phyloP scores from a whole-genome alignment of 352 stramenopile genomes.

The Pythium grandisporangium region DNA sequence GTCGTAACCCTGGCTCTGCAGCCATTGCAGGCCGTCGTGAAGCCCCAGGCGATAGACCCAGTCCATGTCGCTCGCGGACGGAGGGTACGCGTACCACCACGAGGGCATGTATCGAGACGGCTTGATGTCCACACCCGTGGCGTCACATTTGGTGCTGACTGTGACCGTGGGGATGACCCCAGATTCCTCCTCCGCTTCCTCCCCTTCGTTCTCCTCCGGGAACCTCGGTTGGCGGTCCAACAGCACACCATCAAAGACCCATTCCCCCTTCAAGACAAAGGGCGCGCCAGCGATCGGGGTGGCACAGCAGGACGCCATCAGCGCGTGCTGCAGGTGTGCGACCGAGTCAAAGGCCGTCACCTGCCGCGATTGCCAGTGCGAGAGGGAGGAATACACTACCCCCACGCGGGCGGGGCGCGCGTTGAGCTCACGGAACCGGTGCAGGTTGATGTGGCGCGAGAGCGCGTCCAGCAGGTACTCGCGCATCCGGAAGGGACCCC shows the following conservation, averaged over 20 bases:
- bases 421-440: constrained; percentile 19
- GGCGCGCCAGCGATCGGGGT: constrained; percentile 36
- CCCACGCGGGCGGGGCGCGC: constrained; percentile 17
- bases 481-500: constrained; percentile 33
- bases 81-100: constrained; percentile 55
- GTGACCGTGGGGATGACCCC: constrained; percentile 10
- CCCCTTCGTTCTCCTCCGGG: constrained; percentile 6
- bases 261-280: constrained; percentile 41
- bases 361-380: constrained; percentile 21
- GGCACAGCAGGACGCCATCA: constrained; percentile 44
- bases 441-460: constrained; percentile 14
- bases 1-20: too few relatives aligned
- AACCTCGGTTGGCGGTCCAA: constrained; percentile 49
- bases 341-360: constrained; percentile 27
- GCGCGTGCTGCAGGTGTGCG: constrained; percentile 23
- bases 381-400: constrained; percentile 49
- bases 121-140: constrained; percentile 33
- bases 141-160: constrained; percentile 20
- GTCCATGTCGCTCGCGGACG: constrained; percentile 28
- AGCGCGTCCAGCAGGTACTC: constrained; percentile 40
- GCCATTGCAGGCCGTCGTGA: constrained; percentile 26
- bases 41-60: constrained; percentile 54
- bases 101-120: constrained; percentile 50
- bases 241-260: constrained; percentile 47
- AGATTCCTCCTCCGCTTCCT: constrained; percentile 5